Evolutionary conservation across 306 rosid genomes (phyloP).

Genomic region (Cicer arietinum): DNA sequence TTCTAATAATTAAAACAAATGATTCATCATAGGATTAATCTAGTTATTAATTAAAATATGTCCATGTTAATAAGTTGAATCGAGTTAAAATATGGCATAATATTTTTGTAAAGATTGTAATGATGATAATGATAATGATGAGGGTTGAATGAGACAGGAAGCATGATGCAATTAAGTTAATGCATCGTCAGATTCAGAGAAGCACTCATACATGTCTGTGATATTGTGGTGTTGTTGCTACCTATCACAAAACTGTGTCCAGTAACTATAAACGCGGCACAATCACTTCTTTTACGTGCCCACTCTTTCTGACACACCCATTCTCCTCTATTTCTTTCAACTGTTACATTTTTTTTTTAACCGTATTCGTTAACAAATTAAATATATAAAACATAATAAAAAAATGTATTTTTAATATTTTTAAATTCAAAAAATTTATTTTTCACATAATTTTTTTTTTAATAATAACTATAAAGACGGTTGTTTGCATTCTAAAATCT

Average conservation of each 20-base stretch:
- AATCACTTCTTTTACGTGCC: conserved; percentile 38
- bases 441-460: no score
- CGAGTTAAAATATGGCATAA: neutral
- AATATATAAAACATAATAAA: no score
- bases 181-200: conserved; percentile 38
- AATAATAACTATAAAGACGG: no score
- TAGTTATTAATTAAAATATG: no score
- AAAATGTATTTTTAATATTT: no score
- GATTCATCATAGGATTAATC: no score
- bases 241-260: conserved; percentile 42
- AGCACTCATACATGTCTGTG: conserved; percentile 36
- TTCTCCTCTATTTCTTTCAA: no score
- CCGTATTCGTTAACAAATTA: no score
- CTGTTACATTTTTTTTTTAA: neutral
- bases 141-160: conserved; percentile 50
- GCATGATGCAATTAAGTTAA: conserved; percentile 29
- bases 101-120: conserved; percentile 40
- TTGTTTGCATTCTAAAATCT: no score
- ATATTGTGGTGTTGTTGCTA: conserved; percentile 23
- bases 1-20: no score
- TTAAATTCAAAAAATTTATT: no score
- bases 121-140: conserved; percentile 41
- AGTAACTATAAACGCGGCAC: conserved; percentile 15
- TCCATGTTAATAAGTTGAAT: no score
- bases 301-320: conserved; percentile 36